Conservation (phyloP, 495 filamentous ascomycete genomes). For the Podospora australis region DNA sequence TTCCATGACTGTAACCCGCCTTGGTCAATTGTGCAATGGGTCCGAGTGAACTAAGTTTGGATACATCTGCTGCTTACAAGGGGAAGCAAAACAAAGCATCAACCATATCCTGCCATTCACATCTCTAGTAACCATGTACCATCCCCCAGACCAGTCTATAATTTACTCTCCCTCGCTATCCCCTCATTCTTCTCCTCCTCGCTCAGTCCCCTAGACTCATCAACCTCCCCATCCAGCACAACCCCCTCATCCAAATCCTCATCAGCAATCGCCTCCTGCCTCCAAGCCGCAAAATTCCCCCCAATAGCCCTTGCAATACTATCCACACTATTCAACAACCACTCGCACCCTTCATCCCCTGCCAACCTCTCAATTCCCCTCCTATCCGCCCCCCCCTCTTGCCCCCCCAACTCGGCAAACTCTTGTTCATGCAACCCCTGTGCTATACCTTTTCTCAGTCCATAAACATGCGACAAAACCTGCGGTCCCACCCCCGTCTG, state of each 20-base stretch:
- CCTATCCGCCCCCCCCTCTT: conserved; percentile 14
- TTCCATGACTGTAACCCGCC: too few relatives aligned
- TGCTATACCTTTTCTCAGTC: conserved; percentile 62
- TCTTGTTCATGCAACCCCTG: conserved; percentile 51
- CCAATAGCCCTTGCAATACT: conserved; percentile 59
- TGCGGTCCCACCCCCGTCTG: conserved; percentile 76
- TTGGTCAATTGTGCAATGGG: too few relatives aligned
- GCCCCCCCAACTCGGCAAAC: conserved; percentile 21
- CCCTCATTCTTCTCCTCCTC: background rate
- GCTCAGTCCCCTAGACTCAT: background rate
- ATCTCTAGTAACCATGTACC: too few relatives aligned
- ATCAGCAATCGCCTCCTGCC: conserved; percentile 13
- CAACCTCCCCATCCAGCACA: conserved; percentile 7
- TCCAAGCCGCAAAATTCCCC: conserved; percentile 53
- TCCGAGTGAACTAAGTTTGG: too few relatives aligned
- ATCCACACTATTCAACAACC: conserved; percentile 66
- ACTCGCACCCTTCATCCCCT: conserved; percentile 63
- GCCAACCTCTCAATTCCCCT: conserved; percentile 44
- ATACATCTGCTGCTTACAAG: too few relatives aligned
- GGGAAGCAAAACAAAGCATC: too few relatives aligned
- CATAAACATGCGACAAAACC: conserved; percentile 69
- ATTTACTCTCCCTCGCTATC: background rate
- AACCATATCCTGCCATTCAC: too few relatives aligned
- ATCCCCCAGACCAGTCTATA: too few relatives aligned
- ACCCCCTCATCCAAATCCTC: background rate